A percentile compares a stretch with the other conserved stretches of the same genome.
Conservation (phyloP, 2,329 filamentous ascomycete species). For the Anthostomella pinea region DNA sequence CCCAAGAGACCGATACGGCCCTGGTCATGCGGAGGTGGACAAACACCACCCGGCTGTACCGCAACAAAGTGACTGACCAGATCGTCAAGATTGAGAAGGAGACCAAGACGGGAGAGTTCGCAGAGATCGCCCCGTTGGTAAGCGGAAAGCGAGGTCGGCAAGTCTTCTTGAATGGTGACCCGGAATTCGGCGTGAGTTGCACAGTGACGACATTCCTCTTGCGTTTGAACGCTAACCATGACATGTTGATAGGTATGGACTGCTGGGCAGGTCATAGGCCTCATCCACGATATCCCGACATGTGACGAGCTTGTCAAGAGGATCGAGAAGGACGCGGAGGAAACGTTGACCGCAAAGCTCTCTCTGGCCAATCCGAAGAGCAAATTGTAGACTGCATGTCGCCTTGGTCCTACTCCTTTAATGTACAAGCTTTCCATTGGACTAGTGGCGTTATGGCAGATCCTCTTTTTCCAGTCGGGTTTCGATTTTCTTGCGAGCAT, state of each 20-base stretch:
- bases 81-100: constrained; percentile 81
- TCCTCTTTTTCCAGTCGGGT: too few relatives aligned
- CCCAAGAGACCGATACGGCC: constrained; percentile 87
- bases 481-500: too few relatives aligned
- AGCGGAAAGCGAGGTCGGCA: constrained; percentile 87
- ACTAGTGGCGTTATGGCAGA: too few relatives aligned
- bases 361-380: constrained; percentile 53
- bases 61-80: constrained; percentile 81
- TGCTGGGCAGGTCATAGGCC: constrained; percentile 88
- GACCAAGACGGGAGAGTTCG: constrained; percentile 81
- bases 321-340: constrained; percentile 75
- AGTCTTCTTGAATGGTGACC: constrained; percentile 90
- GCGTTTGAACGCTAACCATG: constrained; percentile 10
- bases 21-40: constrained; percentile 86
- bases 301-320: constrained; percentile 66
- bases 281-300: constrained; percentile 80
- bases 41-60: constrained; percentile 86
- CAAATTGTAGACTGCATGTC: constrained; percentile 62
- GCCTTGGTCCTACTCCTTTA: too few relatives aligned
- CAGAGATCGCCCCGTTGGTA: constrained; percentile 81
- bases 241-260: constrained; percentile 74
- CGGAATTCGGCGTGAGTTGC: constrained; percentile 78
- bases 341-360: constrained; percentile 59
- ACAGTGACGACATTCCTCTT: constrained; percentile 1
- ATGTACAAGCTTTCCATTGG: too few relatives aligned